Base-by-base conservation (phyloP, 257 asterid species). In the Lavandula angustifolia region DNA sequence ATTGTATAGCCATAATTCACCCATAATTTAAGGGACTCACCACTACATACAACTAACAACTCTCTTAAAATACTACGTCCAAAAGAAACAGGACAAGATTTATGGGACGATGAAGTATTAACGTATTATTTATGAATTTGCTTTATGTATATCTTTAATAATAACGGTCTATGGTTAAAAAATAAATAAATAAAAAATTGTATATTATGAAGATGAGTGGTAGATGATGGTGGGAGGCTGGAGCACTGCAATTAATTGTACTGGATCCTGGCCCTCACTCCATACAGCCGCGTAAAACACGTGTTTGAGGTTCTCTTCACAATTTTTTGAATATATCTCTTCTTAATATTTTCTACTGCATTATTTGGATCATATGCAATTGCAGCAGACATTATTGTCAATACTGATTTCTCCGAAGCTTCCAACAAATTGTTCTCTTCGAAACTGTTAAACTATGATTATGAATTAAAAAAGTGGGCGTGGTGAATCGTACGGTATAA, bases 261-360 rank as follows among this genome's bases (percentile, higher is more conserved):
- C 63, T 18, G 62, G 31, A 7, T 7, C 62, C 32, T 33, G 51
- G 9, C 66, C 62, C 63, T 9, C 62, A 0, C 14, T 54, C 74
- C 67, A 61, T 66, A 41, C 72, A 69, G 22, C 71, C 75, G 75
- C 60, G 75, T 77, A 54, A 0, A 62, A 57, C 57, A 58, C 81
- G 81, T 77, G 81, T 72, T 22, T 9, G 35, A 4, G 10, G 12
- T 48, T 42, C 62, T 17, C 67, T 6, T 62, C 76, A 47, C 60
- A 54, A 59, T 9, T 35, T 57, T 10, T 14, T 0, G 2, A 3
- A 0, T 3, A 34, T n/a, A 32, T 7, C 11, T 9, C 5, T 52
- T 52, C 22, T 12, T 7, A 3, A 9, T 18, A 1, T 17, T 49
- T 22, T 49, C 33, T 33, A 3, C 54, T 48, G 22, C 65, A 66